phyloP scores from a whole-genome alignment of 1,284 basidiomycete genomes.

The Amylostereum areolatum region DNA sequence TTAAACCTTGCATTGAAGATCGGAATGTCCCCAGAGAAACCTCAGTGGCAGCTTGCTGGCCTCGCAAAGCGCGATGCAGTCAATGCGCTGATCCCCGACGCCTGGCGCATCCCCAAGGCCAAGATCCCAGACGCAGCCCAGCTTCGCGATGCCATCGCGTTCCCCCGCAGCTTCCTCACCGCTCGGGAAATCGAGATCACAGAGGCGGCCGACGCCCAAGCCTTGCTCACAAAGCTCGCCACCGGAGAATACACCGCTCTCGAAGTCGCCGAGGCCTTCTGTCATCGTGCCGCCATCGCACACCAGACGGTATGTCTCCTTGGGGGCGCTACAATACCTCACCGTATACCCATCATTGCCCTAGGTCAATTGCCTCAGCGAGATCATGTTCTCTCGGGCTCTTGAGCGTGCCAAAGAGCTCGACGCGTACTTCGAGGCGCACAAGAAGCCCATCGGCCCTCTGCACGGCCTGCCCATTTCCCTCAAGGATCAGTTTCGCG shows the following conservation, averaged over 20 bases:
- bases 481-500: conserved; percentile 35
- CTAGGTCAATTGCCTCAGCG: conserved; percentile 42
- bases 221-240: not conserved
- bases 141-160: not conserved
- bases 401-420: conserved; percentile 34
- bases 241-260: conserved; percentile 26
- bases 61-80: not conserved
- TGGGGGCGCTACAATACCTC: no score
- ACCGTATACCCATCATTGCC: not conserved
- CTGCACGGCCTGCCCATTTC: conserved; percentile 46
- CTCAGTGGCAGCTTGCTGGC: no score
- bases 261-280: conserved; percentile 37
- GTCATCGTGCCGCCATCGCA: conserved; percentile 42
- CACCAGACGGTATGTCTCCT: conserved; percentile 30
- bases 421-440: conserved; percentile 32
- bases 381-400: conserved; percentile 39
- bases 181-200: conserved; percentile 17
- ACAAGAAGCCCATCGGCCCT: conserved; percentile 35
- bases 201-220: conserved; percentile 10
- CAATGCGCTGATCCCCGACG: not conserved
- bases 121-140: not conserved
- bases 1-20: no score
- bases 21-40: no score
- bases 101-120: not conserved
- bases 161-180: conserved; percentile 1